Evolutionary conservation across 768 basidiomycete species (phyloP).

Genomic region (Suillus placidus): DNA sequence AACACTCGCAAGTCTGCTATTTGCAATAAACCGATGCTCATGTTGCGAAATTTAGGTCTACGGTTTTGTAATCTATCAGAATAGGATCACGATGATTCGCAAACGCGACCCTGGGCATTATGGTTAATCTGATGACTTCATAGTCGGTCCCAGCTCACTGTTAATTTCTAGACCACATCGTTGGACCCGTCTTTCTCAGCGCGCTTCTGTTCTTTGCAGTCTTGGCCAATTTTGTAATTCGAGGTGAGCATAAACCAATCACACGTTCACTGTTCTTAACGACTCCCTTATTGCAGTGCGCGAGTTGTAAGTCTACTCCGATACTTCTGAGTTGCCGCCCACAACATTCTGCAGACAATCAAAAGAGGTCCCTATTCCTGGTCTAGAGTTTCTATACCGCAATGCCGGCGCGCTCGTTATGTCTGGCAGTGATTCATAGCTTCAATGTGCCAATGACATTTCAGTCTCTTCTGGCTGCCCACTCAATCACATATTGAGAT

Average conservation of each 20-base stretch:
- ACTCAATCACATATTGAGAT: neutral
- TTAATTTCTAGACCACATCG: slow-evolving; percentile 62
- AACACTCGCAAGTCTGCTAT: slow-evolving; percentile 1
- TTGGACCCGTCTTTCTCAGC: slow-evolving; percentile 85
- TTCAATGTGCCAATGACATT: neutral
- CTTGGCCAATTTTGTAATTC: slow-evolving; percentile 83
- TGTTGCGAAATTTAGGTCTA: slow-evolving; percentile 59
- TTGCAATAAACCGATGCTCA: neutral
- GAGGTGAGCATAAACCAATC: slow-evolving; percentile 56
- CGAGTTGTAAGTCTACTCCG: slow-evolving; percentile 52
- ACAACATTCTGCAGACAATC: slow-evolving; percentile 24
- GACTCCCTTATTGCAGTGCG: slow-evolving; percentile 43
- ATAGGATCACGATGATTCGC: slow-evolving; percentile 88
- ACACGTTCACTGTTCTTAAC: slow-evolving; percentile 12
- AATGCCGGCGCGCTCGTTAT: neutral
- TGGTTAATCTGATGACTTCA: slow-evolving; percentile 51
- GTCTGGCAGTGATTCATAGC: neutral
- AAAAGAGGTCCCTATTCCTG: slow-evolving; percentile 32
- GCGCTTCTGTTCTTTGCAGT: slow-evolving; percentile 84
- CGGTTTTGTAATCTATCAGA: slow-evolving; percentile 84
- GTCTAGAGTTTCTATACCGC: slow-evolving; percentile 28
- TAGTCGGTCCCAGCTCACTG: slow-evolving; percentile 9
- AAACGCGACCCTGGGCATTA: slow-evolving; percentile 87
- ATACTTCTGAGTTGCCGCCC: neutral
- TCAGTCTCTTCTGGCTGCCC: neutral